Evolutionary conservation across 495 filamentous ascomycete genomes (phyloP).

Genomic region (Parathielavia hyrcaniae): DNA sequence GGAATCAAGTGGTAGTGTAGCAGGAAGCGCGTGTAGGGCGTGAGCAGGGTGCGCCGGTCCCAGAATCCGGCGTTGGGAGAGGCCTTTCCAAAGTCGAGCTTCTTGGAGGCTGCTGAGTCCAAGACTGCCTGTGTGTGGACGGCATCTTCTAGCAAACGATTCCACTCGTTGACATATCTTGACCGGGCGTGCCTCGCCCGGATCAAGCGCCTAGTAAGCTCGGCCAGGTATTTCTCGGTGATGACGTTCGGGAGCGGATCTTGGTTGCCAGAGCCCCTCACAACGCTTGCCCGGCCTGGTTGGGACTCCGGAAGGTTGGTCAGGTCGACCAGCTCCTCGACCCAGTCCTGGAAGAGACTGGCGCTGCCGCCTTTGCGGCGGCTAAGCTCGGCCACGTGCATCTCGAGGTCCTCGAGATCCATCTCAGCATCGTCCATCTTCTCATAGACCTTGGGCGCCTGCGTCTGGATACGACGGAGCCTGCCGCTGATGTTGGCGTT

Average conservation of each 20-base stretch:
- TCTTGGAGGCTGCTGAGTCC: conserved; percentile 74
- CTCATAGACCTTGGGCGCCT: conserved; percentile 78
- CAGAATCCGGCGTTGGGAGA: conserved; percentile 50
- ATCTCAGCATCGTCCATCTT: conserved; percentile 78
- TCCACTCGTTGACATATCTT: conserved; percentile 82
- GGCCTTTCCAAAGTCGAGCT: conserved; percentile 62
- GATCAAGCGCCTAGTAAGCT: conserved; percentile 72
- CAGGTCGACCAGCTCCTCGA: conserved; percentile 77
- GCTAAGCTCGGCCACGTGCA: conserved; percentile 68
- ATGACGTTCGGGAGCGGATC: conserved; percentile 65
- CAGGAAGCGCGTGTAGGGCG: conserved; percentile 77
- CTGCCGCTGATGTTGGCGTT: conserved; percentile 66
- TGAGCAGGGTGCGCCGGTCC: conserved; percentile 58
- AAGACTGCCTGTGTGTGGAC: conserved; percentile 72
- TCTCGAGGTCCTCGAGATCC: conserved; percentile 73
- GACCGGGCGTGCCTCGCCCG: conserved; percentile 75
- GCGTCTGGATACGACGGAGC: conserved; percentile 64
- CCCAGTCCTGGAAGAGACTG: conserved; percentile 82
- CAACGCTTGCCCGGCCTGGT: conserved; percentile 36
- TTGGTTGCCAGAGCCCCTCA: conserved; percentile 37
- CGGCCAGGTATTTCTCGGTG: conserved; percentile 87
- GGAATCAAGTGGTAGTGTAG: conserved; percentile 67
- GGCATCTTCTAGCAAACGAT: conserved; percentile 64
- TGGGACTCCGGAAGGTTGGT: conserved; percentile 61
- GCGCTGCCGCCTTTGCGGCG: conserved; percentile 79